Conservation (phyloP, 495 filamentous ascomycete species). For the Tuber magnatum region DNA sequence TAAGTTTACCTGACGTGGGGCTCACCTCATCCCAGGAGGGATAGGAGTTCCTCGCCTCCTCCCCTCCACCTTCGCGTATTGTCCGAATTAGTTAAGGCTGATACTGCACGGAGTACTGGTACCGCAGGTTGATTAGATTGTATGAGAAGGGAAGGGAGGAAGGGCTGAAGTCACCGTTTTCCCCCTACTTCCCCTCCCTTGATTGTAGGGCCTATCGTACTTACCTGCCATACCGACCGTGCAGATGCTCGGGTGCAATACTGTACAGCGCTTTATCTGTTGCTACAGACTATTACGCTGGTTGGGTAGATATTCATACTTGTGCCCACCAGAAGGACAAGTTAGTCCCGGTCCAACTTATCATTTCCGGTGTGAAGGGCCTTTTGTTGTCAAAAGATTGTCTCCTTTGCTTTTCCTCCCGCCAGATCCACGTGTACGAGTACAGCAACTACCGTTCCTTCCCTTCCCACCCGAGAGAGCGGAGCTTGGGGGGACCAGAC, state of each 20-base stretch:
- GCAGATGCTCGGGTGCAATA: too few relatives aligned
- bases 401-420: not conserved
- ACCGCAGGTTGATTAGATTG: not conserved
- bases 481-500: not conserved
- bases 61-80: not conserved
- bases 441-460: not conserved
- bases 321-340: not conserved
- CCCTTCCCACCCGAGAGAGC: not conserved
- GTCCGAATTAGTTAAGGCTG: not conserved
- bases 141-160: slow-evolving; percentile 1
- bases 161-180: not conserved
- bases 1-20: slow-evolving; percentile 1
- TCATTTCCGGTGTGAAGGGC: not conserved
- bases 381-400: not conserved
- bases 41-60: not conserved
- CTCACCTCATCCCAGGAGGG: slow-evolving; percentile 1
- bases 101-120: not conserved
- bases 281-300: not conserved
- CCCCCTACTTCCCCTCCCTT: not conserved
- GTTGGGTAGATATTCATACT: not conserved
- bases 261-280: not conserved
- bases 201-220: not conserved
- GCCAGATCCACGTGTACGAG: not conserved
- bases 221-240: not conserved
- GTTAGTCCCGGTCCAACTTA: not conserved